Evolutionary conservation across 768 basidiomycete species (phyloP), one percentile per base, ranked within the genome.

Genomic region (Imleria badia): DNA sequence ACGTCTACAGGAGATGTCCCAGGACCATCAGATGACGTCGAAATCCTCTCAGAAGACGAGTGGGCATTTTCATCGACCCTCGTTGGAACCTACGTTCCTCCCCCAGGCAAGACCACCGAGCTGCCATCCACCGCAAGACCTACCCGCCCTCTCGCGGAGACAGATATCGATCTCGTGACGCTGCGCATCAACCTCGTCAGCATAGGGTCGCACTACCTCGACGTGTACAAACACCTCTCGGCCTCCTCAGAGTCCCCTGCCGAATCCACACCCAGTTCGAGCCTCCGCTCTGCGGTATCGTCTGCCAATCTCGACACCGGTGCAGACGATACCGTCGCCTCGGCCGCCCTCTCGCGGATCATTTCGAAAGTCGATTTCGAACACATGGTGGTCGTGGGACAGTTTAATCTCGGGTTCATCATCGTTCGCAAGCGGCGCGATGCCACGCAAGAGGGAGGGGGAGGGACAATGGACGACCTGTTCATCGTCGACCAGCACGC

Each of bases 401-500:
- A 99, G 71, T 99, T 98, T 72, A 99, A 99, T 63, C 80, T 87
- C 31, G 95, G 95, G 0, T 99, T 99, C 72, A 93, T 99, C 69
- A 81, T 99, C 53, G 82, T 84, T 3, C 82, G 95, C 7, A 80
- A 89, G 60, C 75, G 75, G 52, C 75, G 75, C 19, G 44, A 22
- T 34, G 29, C 13, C 22, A 22, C n/a, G 1, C 50, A n/a, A 20
- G 40, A 26, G 2, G 31, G 40, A 7, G 49, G 14, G 10, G 52
- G 10, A 31, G 52, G 29, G 6, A 35, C 11, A 36, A 76, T 84
- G 73, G 95, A 98, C 66, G 96, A 99, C 64, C 75, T 99, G 39
- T 98, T 98, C 73, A 94, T 99, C 58, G 81, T 98, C 17, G 96
- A 98, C 64, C 96, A 98, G 67, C 96, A 98, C 70, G 96, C 96